Percentiles rank a stretch among this genome's conserved stretches.
These are phyloP conservation scores for Termitomyces titanicus DNA, from an alignment of 768 basidiomycete species.

Conservation along the genomic window DNA sequence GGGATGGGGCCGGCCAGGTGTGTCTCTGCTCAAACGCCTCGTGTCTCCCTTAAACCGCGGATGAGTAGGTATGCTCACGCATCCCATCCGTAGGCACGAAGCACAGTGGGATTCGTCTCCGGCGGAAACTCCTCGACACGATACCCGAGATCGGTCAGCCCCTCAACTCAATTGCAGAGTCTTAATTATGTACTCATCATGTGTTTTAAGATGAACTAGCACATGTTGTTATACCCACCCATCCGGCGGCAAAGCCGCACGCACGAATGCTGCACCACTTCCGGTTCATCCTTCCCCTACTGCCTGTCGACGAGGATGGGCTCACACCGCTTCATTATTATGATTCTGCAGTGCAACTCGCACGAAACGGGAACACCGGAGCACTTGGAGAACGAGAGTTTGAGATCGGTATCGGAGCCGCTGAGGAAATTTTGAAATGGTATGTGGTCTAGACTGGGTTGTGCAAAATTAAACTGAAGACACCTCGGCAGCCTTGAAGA, in stretches of 20 bases:
- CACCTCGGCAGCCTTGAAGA: constrained; percentile 47
- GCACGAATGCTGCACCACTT: constrained; percentile 78
- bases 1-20: constrained; percentile 76
- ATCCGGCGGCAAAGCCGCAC: constrained; percentile 68
- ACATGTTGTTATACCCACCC: constrained; percentile 67
- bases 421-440: constrained; percentile 59
- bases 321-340: constrained; percentile 71
- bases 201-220: constrained; percentile 55
- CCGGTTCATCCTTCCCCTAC: constrained; percentile 69
- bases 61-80: background rate
- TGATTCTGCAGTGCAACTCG: constrained; percentile 73
- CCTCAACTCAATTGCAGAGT: background rate
- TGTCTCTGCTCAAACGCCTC: background rate
- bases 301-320: constrained; percentile 55
- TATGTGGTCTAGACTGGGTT: constrained; percentile 25
- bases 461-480: background rate
- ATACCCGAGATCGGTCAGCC: constrained; percentile 64
- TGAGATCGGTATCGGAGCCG: constrained; percentile 57
- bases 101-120: constrained; percentile 59
- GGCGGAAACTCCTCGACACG: constrained; percentile 67
- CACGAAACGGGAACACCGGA: constrained; percentile 46
- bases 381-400: constrained; percentile 72
- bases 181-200: background rate
- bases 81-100: constrained; percentile 44
- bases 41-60: background rate